Evolutionary conservation across 2,329 filamentous ascomycete species (phyloP).

Genomic region (Ambrosiella xylebori): DNA sequence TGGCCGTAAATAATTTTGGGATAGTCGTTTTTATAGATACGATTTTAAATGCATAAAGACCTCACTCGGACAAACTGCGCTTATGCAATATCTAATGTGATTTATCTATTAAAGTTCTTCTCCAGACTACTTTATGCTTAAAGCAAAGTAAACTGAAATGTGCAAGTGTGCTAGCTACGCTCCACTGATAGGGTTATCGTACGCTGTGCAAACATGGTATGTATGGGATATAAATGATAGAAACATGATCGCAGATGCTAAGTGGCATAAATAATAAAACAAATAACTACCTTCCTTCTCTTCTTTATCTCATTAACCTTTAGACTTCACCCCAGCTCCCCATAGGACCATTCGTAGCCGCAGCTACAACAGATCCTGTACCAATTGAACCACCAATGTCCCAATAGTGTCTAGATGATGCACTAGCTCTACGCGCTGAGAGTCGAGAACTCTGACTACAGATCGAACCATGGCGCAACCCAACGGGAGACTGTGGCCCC

Average conservation of each 20-base stretch:
- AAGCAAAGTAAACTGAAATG: background rate
- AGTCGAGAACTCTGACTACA: conserved; percentile 77
- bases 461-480: conserved; percentile 39
- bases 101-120: too few relatives aligned
- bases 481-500: conserved; percentile 31
- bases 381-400: conserved; percentile 70
- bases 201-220: background rate
- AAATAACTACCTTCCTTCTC: background rate
- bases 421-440: conserved; percentile 47
- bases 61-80: too few relatives aligned
- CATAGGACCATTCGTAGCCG: conserved; percentile 41
- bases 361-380: conserved; percentile 48
- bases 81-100: too few relatives aligned
- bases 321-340: conserved; percentile 66
- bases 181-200: background rate
- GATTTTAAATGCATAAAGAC: too few relatives aligned
- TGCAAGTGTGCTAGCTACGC: background rate
- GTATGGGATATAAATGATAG: background rate
- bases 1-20: conserved; percentile 34
- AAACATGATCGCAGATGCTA: background rate
- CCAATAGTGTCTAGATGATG: conserved; percentile 77
- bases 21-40: background rate
- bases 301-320: conserved; percentile 9
- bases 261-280: background rate
- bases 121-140: too few relatives aligned